Evolutionary conservation across 1,284 basidiomycete genomes (phyloP), one percentile per base, ranked within the genome.

Genomic region (Boletus smithii): DNA sequence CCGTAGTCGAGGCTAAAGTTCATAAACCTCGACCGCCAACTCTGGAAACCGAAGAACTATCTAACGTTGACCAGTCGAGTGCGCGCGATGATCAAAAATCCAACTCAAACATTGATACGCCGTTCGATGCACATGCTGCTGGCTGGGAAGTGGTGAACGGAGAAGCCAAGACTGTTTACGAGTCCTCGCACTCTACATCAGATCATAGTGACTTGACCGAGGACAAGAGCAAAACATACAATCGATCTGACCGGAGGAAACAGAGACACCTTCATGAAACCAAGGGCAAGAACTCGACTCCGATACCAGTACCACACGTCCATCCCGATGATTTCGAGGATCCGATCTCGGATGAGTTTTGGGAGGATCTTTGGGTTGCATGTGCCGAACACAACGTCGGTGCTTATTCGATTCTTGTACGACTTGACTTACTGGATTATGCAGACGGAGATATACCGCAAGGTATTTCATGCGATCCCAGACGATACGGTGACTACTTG

Each of bases 401-500:
- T 73, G n/a, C 32, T 46, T 39, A 42, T 50, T 27, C 32, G 11
- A 22, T 43, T 53, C 24, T 44, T 35, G 27, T 20, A 33, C 44
- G 30, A 58, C 18, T 57, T 31, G 42, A 43, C 51, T 50, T 16
- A 36, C 16, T 18, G 30, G 42, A 48, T 14, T 49, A 22, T 61
- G 40, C 51, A 95, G 88, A 97, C 94, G 50, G 90, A 95, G 65
- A 91, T 95, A 53, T 95, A 82, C 71, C 84, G 92, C 48, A 94
- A 90, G 65, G 92, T 97, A 1, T 97, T 97, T 73, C 85, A 92
- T 60, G 86, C 88, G 40, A 74, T 93, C 36, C 94, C 94, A 4
- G 94, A 97, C 64, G 93, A 97, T 65, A 72, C 85, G 13, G 81
- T 97, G 44, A 88, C 86, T 1, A 94, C 92, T 0, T 97, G 94